Conservation (phyloP, 495 filamentous ascomycete species). For the Lasiosphaeria ovina region DNA sequence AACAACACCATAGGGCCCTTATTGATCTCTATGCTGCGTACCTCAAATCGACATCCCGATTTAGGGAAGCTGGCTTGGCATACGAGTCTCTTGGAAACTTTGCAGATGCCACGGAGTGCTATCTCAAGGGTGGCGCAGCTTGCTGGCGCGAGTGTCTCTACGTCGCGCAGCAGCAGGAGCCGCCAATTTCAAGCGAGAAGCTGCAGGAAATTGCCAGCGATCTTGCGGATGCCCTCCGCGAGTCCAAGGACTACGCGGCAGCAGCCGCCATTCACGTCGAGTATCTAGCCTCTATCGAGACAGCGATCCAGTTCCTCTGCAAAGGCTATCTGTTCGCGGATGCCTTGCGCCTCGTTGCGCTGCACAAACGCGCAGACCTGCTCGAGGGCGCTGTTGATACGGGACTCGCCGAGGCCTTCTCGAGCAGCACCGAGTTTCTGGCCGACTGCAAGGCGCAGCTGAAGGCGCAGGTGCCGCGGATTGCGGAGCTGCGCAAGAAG, state of each 20-base stretch:
- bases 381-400: conserved; percentile 61
- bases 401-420: conserved; percentile 73
- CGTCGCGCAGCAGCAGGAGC: conserved; percentile 59
- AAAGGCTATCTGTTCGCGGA: conserved; percentile 81
- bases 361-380: conserved; percentile 44
- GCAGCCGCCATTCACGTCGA: conserved; percentile 80
- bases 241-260: conserved; percentile 75
- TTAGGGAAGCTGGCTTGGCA: conserved; percentile 80
- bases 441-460: conserved; percentile 88
- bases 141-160: conserved; percentile 90
- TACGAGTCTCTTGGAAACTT: conserved; percentile 84
- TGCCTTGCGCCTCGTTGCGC: conserved; percentile 66
- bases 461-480: conserved; percentile 75
- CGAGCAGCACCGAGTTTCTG: conserved; percentile 78
- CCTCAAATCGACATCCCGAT: conserved; percentile 68
- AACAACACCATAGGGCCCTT: conserved; percentile 53
- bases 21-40: conserved; percentile 75
- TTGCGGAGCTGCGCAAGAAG: conserved; percentile 75
- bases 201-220: conserved; percentile 61
- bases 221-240: conserved; percentile 69
- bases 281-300: conserved; percentile 67
- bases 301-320: conserved; percentile 70
- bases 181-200: conserved; percentile 55
- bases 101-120: conserved; percentile 69
- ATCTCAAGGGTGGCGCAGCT: conserved; percentile 65